These are phyloP conservation scores for Boletus coccyginus DNA, from an alignment of 768 basidiomycete species.

Conservation along the genomic window DNA sequence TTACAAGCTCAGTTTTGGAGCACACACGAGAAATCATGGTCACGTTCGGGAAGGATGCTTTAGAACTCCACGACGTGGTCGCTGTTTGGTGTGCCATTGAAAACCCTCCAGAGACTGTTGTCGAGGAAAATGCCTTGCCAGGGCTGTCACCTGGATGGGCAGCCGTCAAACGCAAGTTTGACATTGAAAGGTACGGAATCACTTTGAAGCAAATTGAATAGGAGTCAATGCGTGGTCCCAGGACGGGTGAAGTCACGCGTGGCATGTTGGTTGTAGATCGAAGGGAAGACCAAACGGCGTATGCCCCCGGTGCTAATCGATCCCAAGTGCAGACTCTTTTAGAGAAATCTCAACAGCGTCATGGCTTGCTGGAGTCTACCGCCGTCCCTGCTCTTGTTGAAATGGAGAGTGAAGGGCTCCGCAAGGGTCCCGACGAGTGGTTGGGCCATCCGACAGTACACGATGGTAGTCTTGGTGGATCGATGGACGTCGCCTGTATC, in stretches of 20 bases:
- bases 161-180: slow-evolving; percentile 50
- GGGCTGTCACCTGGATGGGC: slow-evolving; percentile 54
- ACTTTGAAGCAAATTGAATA: not conserved
- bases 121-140: slow-evolving; percentile 21
- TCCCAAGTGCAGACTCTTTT: slow-evolving; percentile 57
- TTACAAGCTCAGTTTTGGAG: slow-evolving; percentile 78
- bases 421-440: slow-evolving; percentile 17
- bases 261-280: slow-evolving; percentile 88
- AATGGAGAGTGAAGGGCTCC: slow-evolving; percentile 34
- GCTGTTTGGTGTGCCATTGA: slow-evolving; percentile 86
- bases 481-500: slow-evolving; percentile 45
- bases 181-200: slow-evolving; percentile 61
- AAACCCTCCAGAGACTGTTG: slow-evolving; percentile 51
- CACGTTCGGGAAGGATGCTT: slow-evolving; percentile 75
- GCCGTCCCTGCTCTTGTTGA: slow-evolving; percentile 55
- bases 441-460: slow-evolving; percentile 19
- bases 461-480: slow-evolving; percentile 21
- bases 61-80: slow-evolving; percentile 90
- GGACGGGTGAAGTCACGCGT: slow-evolving; percentile 74
- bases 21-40: slow-evolving; percentile 74
- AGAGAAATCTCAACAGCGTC: slow-evolving; percentile 34
- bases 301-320: slow-evolving; percentile 64
- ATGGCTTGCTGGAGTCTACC: slow-evolving; percentile 45
- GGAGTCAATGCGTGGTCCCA: slow-evolving; percentile 20
- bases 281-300: slow-evolving; percentile 61